Evolutionary conservation across 1,284 basidiomycete species (phyloP), one percentile per base, ranked within the genome.

Genomic region (Apiotrichum gracile): DNA sequence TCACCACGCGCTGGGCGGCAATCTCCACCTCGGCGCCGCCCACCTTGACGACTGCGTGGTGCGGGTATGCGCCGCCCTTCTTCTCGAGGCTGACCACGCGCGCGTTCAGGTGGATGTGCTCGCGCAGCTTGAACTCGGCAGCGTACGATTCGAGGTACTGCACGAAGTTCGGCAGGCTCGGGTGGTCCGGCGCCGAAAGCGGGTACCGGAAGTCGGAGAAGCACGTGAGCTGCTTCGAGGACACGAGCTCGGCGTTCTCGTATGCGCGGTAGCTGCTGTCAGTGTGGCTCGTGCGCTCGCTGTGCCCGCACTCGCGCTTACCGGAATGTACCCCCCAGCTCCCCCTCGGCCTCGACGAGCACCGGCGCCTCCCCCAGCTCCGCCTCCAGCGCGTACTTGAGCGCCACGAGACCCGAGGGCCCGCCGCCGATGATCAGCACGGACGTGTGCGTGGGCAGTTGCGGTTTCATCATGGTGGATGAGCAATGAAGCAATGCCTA

Each of bases 321-420:
- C 70, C 64, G 63, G 64, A 85, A 85, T 0, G 83, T 85, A 6
- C 83, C 84, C 3, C 83, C 84, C 45, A 85, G 78, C 57, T 80
- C 78, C n/a, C 71, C 66, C 65, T 85, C 82, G 57, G 80, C 79
- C 64, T 85, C 84, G n/a, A 84, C 70, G 17, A 83, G 64, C 34
- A 83, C 58, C 3, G 82, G 80, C 34, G 77, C 78, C 55, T 77
- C 78, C 25, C 78, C 80, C 49, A 73, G 76, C 16, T 74, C 73
- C 14, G 78, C 73, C 61, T 80, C 75, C 21, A 82, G 73, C 7
- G 83, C 64, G 24, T 82, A 80, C 69, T 85, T 85, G 65, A 81
- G 79, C 0, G 80, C 78, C 21, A 83, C 82, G 14, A 85, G 70
- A 1, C 83, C 83, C 2, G 80, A 78, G 1, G 83, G 82, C 6